Evolutionary conservation across 2,329 filamentous ascomycete genomes (phyloP).

Genomic region (Colletotrichum salicis): DNA sequence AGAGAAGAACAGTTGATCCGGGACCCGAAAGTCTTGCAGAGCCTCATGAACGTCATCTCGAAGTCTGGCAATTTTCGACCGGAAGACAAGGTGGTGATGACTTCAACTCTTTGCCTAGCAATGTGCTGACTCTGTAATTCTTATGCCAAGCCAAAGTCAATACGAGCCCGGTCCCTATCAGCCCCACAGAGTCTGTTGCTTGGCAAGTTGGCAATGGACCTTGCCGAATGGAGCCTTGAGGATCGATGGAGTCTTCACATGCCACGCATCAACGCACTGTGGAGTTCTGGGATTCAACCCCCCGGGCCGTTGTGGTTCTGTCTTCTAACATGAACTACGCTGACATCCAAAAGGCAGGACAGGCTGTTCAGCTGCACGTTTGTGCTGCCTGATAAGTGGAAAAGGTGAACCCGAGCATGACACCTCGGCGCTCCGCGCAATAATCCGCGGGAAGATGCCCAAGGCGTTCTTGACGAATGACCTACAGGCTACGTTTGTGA

Average conservation of each 20-base stretch:
- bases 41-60: background rate
- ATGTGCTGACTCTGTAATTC: background rate
- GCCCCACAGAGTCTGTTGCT: background rate
- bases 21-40: background rate
- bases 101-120: background rate
- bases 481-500: background rate
- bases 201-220: background rate
- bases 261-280: background rate
- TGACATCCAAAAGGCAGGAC: background rate
- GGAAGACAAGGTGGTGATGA: too few relatives aligned
- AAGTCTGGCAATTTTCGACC: background rate
- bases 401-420: background rate
- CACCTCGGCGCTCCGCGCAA: background rate
- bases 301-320: too few relatives aligned
- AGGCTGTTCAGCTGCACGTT: accelerated
- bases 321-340: background rate
- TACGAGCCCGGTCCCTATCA: background rate
- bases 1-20: background rate
- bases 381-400: background rate
- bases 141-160: constrained; percentile 1
- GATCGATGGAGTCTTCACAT: constrained; percentile 9
- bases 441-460: background rate
- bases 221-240: too few relatives aligned
- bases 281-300: background rate
- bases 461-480: background rate